Evolutionary conservation across 2,329 filamentous ascomycete species (phyloP), one percentile per base, ranked within the genome.

Genomic region (Pyrenochaeta sp.): DNA sequence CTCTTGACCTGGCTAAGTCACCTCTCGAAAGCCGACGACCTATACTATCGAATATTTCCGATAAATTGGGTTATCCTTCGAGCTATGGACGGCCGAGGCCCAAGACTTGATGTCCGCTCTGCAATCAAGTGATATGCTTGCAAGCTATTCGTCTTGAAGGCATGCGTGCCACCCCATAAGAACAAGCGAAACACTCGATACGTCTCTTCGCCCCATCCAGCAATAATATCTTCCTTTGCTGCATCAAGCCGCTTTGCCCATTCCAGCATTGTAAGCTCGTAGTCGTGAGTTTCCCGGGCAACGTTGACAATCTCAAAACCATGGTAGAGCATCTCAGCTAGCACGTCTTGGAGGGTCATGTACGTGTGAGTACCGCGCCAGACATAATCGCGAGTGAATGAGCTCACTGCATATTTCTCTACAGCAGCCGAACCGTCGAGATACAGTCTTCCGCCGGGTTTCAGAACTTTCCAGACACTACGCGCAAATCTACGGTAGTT

Each of bases 191-290:
- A 57, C 7, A 57, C 30, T 44, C 54, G 54, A 27, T 57, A 57
- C 25, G 54, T 57, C 27, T 52, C 49, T 30, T 57, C 54, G 22
- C 54, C 54, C 54, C 54, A 52, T 46, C 28, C 19, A 43, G 49
- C 43, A 49, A 57, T 49, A 13, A 57, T 45, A 10, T 57, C n/a
- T 34, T 49, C 49, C 49, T 57, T 57, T 27, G 49, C 50, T 34
- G 39, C 54, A 28, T 57, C 49, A 28, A 57, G 49, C 45, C 54
- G 54, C 44, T 57, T 57, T 27, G 54, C 54, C 54, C 54, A 57
- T 37, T 52, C 54, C 50, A 52, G 19, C 54, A 57, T 57, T 25
- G 54, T 57, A 48, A 57, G 54, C 39, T 52, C 54, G 44, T 57
- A 57, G 27, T 57, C 54, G 25, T 44, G 54, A 44, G 54, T 57